Percentiles rank a stretch among this genome's conserved stretches.
phyloP scores from a whole-genome alignment of 352 stramenopile species.

The Phytophthora megakarya region DNA sequence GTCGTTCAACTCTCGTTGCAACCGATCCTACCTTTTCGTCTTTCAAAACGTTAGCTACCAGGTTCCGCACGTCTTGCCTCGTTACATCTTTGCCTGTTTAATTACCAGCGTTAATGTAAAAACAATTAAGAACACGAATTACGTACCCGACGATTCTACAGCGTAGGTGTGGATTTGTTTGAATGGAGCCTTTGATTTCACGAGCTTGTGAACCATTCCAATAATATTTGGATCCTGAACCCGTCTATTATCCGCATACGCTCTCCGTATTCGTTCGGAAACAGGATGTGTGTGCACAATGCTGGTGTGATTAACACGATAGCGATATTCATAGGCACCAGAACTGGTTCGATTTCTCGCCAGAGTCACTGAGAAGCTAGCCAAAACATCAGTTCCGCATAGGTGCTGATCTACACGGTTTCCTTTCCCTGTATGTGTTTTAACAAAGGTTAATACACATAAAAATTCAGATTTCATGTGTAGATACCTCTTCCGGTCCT shows the following conservation, averaged over 20 bases:
- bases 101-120: too few relatives aligned
- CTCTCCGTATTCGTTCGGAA: not conserved
- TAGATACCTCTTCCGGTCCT: not conserved
- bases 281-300: not conserved
- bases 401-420: not conserved
- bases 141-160: too few relatives aligned
- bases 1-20: not conserved
- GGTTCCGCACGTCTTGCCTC: not conserved
- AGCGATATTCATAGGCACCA: not conserved
- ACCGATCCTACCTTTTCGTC: not conserved
- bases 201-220: not conserved
- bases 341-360: not conserved
- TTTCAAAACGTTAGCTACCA: not conserved
- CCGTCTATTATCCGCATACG: not conserved
- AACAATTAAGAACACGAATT: too few relatives aligned
- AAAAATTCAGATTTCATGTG: not conserved
- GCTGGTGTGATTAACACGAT: not conserved
- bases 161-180: not conserved
- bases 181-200: not conserved
- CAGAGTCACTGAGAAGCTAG: not conserved
- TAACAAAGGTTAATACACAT: not conserved
- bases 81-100: not conserved
- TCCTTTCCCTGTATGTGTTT: not conserved
- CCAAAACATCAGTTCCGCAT: not conserved
- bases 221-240: not conserved